Conservation (phyloP, 768 basidiomycete genomes). For the Mrakia blollopis region DNA sequence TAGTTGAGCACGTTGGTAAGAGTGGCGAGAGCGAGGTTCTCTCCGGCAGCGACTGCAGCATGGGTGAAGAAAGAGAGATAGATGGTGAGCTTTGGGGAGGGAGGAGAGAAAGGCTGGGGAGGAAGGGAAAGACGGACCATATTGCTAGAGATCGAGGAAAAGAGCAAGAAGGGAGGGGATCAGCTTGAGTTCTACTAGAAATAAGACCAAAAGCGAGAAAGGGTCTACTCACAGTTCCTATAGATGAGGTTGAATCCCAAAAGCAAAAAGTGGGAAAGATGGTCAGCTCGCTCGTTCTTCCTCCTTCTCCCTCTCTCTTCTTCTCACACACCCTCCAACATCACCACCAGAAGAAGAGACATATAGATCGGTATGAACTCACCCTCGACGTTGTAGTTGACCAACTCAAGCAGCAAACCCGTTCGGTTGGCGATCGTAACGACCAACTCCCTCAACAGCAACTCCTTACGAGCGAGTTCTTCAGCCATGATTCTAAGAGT, state of each 20-base stretch:
- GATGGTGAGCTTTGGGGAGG: not conserved
- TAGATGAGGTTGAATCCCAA: too few relatives aligned
- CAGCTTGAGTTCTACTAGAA: not conserved
- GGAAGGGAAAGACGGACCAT: constrained; percentile 9
- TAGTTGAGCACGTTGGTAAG: constrained; percentile 96
- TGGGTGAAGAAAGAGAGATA: not conserved
- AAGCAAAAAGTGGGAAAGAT: not conserved
- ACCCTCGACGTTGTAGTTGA: constrained; percentile 81
- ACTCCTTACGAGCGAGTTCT: constrained; percentile 56
- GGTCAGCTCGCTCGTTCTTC: not conserved
- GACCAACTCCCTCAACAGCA: constrained; percentile 93
- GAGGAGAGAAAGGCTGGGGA: not conserved
- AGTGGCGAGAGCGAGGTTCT: constrained; percentile 84
- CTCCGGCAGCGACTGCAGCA: constrained; percentile 78
- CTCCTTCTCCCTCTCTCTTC: not conserved
- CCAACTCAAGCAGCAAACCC: constrained; percentile 85
- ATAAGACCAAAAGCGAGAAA: too few relatives aligned
- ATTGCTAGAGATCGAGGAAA: constrained; percentile 13
- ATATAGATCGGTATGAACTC: constrained; percentile 50
- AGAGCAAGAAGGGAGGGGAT: not conserved
- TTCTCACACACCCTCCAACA: not conserved
- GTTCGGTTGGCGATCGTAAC: constrained; percentile 76
- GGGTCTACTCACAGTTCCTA: constrained; percentile 13
- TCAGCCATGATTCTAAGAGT: constrained; percentile 9
- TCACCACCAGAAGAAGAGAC: too few relatives aligned